phyloP scores from a whole-genome alignment of 495 filamentous ascomycete genomes.

The Acidomyces sp. region DNA sequence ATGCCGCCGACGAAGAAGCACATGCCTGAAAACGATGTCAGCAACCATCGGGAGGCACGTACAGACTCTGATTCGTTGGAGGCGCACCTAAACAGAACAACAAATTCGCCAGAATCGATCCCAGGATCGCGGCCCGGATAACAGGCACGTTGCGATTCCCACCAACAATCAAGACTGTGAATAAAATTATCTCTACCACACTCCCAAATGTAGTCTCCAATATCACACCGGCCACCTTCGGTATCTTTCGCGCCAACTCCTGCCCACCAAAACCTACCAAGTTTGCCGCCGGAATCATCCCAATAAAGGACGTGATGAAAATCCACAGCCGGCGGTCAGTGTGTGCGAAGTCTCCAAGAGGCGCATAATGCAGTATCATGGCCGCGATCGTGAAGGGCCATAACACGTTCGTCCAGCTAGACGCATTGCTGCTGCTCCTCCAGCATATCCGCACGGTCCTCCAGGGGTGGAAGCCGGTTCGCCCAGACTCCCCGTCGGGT shows the following conservation, averaged over 20 bases:
- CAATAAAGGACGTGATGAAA: conserved; percentile 60
- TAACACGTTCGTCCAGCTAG: conserved; percentile 51
- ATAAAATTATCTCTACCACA: conserved; percentile 22
- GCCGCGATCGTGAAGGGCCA: conserved; percentile 65
- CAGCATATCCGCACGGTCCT: conserved; percentile 50
- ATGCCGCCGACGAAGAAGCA: conserved; percentile 24
- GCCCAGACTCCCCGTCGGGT: conserved; percentile 52
- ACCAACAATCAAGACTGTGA: conserved; percentile 19
- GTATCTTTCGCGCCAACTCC: conserved; percentile 53
- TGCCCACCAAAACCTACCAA: conserved; percentile 74
- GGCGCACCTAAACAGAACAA: conserved; percentile 49
- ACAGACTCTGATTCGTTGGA: not conserved
- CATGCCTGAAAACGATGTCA: conserved; percentile 5
- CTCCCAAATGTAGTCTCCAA: conserved; percentile 22
- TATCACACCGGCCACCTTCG: conserved; percentile 19
- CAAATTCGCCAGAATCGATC: conserved; percentile 68
- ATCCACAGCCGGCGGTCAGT: conserved; percentile 38
- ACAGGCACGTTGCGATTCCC: conserved; percentile 47
- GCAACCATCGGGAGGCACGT: conserved; percentile 42
- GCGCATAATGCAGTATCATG: conserved; percentile 48
- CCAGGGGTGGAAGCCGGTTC: conserved; percentile 45
- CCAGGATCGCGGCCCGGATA: conserved; percentile 65
- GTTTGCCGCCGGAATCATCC: conserved; percentile 83
- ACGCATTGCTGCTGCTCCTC: conserved; percentile 41
- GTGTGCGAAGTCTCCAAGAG: too few relatives aligned